Conservation (phyloP, 208 protist species). For the Herpetomonas samuelpessoai region DNA sequence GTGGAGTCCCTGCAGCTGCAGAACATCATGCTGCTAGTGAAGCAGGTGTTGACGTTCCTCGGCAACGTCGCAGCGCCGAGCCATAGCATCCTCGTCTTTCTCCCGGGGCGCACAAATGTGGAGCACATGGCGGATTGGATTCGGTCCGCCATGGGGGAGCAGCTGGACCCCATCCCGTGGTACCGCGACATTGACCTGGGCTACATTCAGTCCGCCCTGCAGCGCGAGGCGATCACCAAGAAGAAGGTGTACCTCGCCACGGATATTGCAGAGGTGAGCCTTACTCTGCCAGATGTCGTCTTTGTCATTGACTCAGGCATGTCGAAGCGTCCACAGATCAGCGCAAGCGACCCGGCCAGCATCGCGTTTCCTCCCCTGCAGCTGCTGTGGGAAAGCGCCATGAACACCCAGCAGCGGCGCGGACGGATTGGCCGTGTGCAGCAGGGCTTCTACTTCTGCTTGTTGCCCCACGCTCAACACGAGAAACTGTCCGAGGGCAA, state of each 20-base stretch:
- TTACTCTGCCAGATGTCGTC: constrained; percentile 96
- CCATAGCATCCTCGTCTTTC: constrained; percentile 93
- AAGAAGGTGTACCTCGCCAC: constrained; percentile 95
- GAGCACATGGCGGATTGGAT: constrained; percentile 54
- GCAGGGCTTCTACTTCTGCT: constrained; percentile 87
- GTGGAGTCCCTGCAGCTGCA: constrained; percentile 62
- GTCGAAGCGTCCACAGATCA: constrained; percentile 67
- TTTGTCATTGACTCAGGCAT: constrained; percentile 95
- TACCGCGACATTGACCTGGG: constrained; percentile 81
- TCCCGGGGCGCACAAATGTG: constrained; percentile 84
- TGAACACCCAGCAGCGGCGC: constrained; percentile 65
- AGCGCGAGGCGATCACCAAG: constrained; percentile 69
- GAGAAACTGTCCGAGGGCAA: constrained; percentile 24
- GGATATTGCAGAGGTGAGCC: constrained; percentile 96
- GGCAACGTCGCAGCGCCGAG: constrained; percentile 39
- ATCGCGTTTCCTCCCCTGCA: constrained; percentile 76
- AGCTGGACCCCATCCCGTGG: constrained; percentile 81
- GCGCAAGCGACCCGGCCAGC: constrained; percentile 33
- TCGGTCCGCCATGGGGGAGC: constrained; percentile 54
- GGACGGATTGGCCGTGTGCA: constrained; percentile 81
- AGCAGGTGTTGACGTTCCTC: constrained; percentile 62
- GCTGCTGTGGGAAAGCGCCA: constrained; percentile 68
- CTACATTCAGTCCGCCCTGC: constrained; percentile 87
- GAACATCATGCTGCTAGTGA: constrained; percentile 51
- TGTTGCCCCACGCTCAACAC: constrained; percentile 45